phyloP scores from a whole-genome alignment of 164 flowering plant species.

The Aristolochia fimbriata region DNA sequence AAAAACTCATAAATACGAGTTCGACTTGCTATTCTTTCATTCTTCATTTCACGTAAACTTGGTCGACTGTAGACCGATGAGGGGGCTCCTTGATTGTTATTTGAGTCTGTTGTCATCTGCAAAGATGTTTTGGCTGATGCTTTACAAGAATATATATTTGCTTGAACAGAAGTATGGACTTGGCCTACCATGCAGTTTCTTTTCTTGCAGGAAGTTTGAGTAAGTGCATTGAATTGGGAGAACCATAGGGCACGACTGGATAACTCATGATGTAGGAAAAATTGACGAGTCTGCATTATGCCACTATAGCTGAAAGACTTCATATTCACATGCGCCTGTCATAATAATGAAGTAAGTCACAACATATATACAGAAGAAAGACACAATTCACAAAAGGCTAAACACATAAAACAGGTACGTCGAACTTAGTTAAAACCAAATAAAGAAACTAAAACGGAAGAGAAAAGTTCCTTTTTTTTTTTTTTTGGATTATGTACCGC shows the following conservation, averaged over 20 bases:
- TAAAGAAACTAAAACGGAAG: no score
- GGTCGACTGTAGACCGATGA: slow-evolving; percentile 69
- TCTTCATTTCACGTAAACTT: slow-evolving; percentile 73
- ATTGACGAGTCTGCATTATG: slow-evolving; percentile 40
- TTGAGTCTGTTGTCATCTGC: slow-evolving; percentile 17
- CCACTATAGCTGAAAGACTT: slow-evolving; percentile 30
- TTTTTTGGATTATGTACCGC: no score
- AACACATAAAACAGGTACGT: no score
- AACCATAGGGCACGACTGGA: slow-evolving; percentile 23
- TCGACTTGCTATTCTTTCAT: slow-evolving; percentile 59
- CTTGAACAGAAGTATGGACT: slow-evolving; percentile 23
- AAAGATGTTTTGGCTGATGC: slow-evolving; percentile 19
- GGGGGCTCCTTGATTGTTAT: slow-evolving; percentile 20
- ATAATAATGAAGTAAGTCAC: no score
- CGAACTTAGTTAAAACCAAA: no score
- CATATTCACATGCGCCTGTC: slow-evolving; percentile 20
- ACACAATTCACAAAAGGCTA: no score
- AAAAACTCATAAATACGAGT: slow-evolving; percentile 69
- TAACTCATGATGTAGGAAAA: slow-evolving; percentile 39
- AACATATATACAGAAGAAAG: no score
- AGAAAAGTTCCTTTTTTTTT: no score
- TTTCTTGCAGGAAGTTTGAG: slow-evolving; percentile 16
- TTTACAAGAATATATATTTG: slow-evolving; percentile 27
- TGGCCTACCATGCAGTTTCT: slow-evolving; percentile 22
- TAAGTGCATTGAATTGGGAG: slow-evolving; percentile 12